Evolutionary conservation across 2,329 filamentous ascomycete genomes (phyloP), one percentile per base, ranked within the genome.

Genomic region (Fonsecaea monophora): DNA sequence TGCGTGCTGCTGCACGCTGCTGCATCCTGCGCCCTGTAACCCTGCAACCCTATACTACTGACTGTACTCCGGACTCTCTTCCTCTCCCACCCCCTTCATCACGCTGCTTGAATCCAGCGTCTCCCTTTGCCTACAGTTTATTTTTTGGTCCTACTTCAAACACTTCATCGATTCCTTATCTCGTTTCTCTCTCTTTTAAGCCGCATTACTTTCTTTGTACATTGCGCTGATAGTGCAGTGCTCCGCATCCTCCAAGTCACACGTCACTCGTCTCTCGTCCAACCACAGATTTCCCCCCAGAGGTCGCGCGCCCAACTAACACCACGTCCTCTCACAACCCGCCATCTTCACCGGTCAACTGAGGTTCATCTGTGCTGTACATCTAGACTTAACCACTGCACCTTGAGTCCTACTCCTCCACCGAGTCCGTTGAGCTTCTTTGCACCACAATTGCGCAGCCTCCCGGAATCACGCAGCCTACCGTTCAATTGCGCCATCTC

Each of bases 401-500:
- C 13, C 21, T 53, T 59, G 35, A 53, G 64, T 58, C 38, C 53
- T 62, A 9, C 7, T 32, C n/a, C 53, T 56, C 42, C 59, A 18
- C 55, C 37, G 32, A 42, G 21, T 62, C 50, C 59, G 40, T 69
- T 54, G 61, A 57, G 35, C 48, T 57, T 56, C 59, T 32, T 34
- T 54, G 53, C n/a, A 61, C 40, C 54, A 15, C 42, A 64, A 62
- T 69, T 64, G 62, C 62, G 64, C 62, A 37, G 48, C 53, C 38
- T 53, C 53, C 45, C 59, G 48, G 13, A 56, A 56, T 66, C 53
- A 48, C 65, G 65, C 68, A 62, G 68, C 65, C 68, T 66, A 37
- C 65, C 55, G 57, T 45, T 62, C 37, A 60, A 68, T 70, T 67
- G 66, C 69, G 64, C 69, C 69, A 70, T 70, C 69, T 69, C 66